Evolutionary conservation across 495 filamentous ascomycete genomes (phyloP), one percentile per base, ranked within the genome.

Genomic region (Hyaloscypha variabilis): DNA sequence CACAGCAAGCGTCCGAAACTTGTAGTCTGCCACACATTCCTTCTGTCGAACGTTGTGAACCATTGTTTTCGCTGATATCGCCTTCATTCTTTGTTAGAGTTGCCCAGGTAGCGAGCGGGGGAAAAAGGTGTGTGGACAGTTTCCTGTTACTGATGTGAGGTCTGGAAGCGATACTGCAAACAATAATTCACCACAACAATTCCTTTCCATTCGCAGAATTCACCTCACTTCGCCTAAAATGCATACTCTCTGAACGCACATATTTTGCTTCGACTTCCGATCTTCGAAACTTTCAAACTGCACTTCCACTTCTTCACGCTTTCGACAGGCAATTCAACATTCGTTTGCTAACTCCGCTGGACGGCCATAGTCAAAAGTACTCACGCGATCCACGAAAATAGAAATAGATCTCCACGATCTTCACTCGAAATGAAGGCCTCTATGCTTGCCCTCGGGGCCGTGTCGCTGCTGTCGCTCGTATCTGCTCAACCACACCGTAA

Each of bases 401-500:
- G 28, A 58, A 58, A 31, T 34, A 58, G 51, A 54, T 25, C 25
- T 54, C 13, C 53, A 25, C 30, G 21, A 60, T 34, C 46, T 62
- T 39, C 28, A 26, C 24, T 69, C 61, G 77, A 53, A 24, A 83
- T 83, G 81, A 82, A 80, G 75, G 64, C 74, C 64, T 59, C 60
- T 21, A 52, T 67, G 57, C 66, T 76, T 49, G 55, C 65, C 46
- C 24, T 74, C 29, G 69, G 69, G 58, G 70, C 71, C 34, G 58
- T 76, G 25, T 58, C 70, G 19, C 58, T 81, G 36, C 64, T 77
- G 23, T 71, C 75, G 29, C 58, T 79, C 58, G 75, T 70, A 30
- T 66, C 69, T 58, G 76, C 78, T 19, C 81, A 85, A 49, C 81
- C 78, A 14, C 77, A 80, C 68, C 67, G 71, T 60, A 50, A 31